Percentiles rank a stretch among this genome's conserved stretches.
Evolutionary conservation across 2,329 filamentous ascomycete species (phyloP).

Genomic region (Ploettnerulaceae sp.): DNA sequence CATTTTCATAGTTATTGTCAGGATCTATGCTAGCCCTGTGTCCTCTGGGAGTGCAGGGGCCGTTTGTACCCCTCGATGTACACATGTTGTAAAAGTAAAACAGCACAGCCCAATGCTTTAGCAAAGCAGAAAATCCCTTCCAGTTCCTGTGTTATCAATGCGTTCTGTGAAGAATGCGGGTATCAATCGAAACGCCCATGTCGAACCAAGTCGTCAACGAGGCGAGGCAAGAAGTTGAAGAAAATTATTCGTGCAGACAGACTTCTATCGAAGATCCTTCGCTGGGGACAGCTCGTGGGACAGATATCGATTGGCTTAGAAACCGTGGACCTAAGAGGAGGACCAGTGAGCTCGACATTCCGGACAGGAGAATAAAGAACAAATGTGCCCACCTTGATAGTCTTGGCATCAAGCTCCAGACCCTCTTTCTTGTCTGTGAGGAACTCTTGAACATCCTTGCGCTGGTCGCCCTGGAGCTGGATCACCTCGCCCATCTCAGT

Average conservation of each 20-base stretch:
- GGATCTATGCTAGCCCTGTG: constrained; percentile 21
- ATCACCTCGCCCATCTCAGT: constrained; percentile 98
- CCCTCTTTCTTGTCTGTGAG: constrained; percentile 93
- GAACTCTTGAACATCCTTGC: constrained; percentile 98
- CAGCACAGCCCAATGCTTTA: constrained; percentile 16
- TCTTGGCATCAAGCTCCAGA: constrained; percentile 90
- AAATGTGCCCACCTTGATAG: constrained; percentile 70
- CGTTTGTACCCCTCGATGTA: constrained; percentile 15
- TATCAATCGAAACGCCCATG: constrained; percentile 33
- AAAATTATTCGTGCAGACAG: constrained; percentile 17
- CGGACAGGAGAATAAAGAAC: neutral
- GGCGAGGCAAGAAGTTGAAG: constrained; percentile 32
- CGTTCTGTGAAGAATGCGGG: constrained; percentile 34
- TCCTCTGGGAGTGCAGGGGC: constrained; percentile 22
- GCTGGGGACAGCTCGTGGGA: constrained; percentile 28
- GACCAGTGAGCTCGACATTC: neutral
- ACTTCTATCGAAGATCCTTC: constrained; percentile 34
- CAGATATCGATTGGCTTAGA: constrained; percentile 46
- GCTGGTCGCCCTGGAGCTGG: constrained; percentile 98
- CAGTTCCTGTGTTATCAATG: constrained; percentile 26
- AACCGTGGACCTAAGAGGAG: constrained; percentile 51
- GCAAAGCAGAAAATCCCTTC: constrained; percentile 20
- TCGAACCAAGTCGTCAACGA: constrained; percentile 28
- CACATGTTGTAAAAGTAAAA: constrained; percentile 20
- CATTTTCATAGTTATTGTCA: constrained; percentile 18